Percentiles rank a stretch among this genome's conserved stretches.
phyloP scores from a whole-genome alignment of 2,329 filamentous ascomycete genomes.

The Eutypa lata region DNA sequence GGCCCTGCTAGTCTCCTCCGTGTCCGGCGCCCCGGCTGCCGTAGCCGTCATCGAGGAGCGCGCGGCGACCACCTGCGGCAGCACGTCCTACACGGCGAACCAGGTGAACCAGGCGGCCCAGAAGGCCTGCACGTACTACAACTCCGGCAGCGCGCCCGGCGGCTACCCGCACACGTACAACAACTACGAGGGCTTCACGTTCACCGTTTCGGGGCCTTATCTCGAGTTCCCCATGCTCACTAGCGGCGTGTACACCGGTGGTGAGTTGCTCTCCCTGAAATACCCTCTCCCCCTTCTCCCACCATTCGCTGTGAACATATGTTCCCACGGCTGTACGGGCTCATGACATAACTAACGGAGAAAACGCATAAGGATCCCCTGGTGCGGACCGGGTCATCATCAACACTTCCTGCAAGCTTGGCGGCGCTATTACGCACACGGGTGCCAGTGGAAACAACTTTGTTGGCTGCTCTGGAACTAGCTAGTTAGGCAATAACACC shows the following conservation, averaged over 20 bases:
- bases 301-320: no score
- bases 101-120: slow-evolving; percentile 48
- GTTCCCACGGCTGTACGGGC: no score
- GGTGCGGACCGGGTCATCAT: slow-evolving; percentile 67
- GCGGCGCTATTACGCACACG: slow-evolving; percentile 67
- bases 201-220: slow-evolving; percentile 54
- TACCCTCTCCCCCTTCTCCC: no score
- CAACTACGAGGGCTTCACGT: slow-evolving; percentile 61
- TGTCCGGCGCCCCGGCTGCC: slow-evolving; percentile 20
- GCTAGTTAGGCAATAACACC: slow-evolving; percentile 6
- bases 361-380: slow-evolving; percentile 46
- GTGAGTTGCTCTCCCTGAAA: slow-evolving; percentile 35
- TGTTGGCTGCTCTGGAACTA: slow-evolving; percentile 52
- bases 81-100: slow-evolving; percentile 45
- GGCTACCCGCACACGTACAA: slow-evolving; percentile 59
- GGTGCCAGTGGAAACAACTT: slow-evolving; percentile 67
- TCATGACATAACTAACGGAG: slow-evolving; percentile 1
- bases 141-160: slow-evolving; percentile 45
- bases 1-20: slow-evolving; percentile 18
- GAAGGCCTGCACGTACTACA: slow-evolving; percentile 49
- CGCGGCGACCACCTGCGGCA: slow-evolving; percentile 52
- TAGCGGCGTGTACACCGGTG: slow-evolving; percentile 51
- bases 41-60: slow-evolving; percentile 30
- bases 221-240: slow-evolving; percentile 61
- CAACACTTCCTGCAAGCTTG: slow-evolving; percentile 52